These are phyloP conservation scores for Musa schizocarpa DNA, from an alignment of 176 grass and related monocot genomes.

Conservation along the genomic window DNA sequence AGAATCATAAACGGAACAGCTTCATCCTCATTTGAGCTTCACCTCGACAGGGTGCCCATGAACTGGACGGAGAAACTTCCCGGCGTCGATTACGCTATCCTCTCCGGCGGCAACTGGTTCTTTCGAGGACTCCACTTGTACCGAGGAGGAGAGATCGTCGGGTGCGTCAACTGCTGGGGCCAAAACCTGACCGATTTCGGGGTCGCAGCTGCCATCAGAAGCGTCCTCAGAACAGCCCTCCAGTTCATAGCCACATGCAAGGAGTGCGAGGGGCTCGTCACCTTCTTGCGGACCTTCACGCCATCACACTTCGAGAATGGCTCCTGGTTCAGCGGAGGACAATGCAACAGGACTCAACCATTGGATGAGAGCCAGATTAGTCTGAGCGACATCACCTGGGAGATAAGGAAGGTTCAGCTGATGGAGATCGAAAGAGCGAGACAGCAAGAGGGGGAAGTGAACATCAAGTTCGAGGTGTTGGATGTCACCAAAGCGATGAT, in stretches of 20 bases:
- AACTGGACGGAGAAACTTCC: conserved; percentile 39
- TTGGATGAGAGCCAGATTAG: conserved; percentile 29
- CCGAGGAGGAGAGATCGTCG: conserved; percentile 25
- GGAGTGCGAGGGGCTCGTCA: conserved; percentile 26
- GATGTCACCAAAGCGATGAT: conserved; percentile 91
- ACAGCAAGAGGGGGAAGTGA: not conserved
- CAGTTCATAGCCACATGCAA: conserved; percentile 24
- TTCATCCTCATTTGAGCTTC: conserved; percentile 42
- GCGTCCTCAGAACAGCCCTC: conserved; percentile 29
- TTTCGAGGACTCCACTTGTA: conserved; percentile 41
- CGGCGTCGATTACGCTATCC: conserved; percentile 35
- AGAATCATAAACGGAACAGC: conserved; percentile 25
- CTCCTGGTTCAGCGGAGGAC: conserved; percentile 50
- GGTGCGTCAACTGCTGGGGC: conserved; percentile 37
- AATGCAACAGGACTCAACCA: conserved; percentile 47
- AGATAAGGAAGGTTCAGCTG: conserved; percentile 38
- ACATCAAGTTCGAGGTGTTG: conserved; percentile 35
- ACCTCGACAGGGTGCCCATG: conserved; percentile 45
- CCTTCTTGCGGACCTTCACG: conserved; percentile 45
- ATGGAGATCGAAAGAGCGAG: conserved; percentile 39
- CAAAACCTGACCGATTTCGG: conserved; percentile 12
- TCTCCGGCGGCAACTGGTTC: conserved; percentile 69
- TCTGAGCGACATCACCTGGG: conserved; percentile 21
- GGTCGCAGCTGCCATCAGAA: conserved; percentile 27
- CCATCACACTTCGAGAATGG: conserved; percentile 59